Percentiles rank a stretch among this genome's conserved stretches.
Conservation (phyloP, 2,329 filamentous ascomycete species). For the Aspergillus neoniger region DNA sequence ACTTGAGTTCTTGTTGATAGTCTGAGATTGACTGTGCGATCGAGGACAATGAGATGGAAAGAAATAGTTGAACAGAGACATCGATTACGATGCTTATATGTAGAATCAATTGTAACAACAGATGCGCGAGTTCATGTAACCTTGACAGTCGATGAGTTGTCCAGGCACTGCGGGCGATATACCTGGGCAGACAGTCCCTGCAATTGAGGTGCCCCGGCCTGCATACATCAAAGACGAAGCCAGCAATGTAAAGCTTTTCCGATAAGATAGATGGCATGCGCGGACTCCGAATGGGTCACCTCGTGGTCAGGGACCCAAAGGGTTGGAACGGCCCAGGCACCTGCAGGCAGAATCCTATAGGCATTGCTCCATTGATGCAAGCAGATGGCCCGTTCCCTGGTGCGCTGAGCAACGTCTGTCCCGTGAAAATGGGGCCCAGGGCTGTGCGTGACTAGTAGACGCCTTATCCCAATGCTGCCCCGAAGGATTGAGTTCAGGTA, state of each 20-base stretch:
- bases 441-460: neutral
- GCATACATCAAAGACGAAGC: neutral
- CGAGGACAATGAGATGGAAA: neutral
- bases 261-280: neutral
- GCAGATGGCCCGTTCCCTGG: neutral
- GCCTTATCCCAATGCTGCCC: neutral
- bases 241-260: neutral
- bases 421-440: neutral
- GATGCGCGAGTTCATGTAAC: neutral
- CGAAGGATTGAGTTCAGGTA: constrained; percentile 5
- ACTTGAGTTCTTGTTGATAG: neutral
- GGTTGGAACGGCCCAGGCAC: neutral
- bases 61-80: neutral
- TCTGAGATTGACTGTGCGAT: neutral
- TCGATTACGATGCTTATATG: neutral
- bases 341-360: neutral
- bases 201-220: neutral
- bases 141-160: neutral
- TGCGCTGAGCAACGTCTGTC: neutral
- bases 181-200: neutral
- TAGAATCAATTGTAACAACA: no score
- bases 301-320: neutral
- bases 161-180: neutral
- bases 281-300: neutral
- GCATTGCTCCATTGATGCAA: neutral